Base-by-base conservation (phyloP, 2,329 filamentous ascomycete genomes). In the Simplicillium aogashimaense region DNA sequence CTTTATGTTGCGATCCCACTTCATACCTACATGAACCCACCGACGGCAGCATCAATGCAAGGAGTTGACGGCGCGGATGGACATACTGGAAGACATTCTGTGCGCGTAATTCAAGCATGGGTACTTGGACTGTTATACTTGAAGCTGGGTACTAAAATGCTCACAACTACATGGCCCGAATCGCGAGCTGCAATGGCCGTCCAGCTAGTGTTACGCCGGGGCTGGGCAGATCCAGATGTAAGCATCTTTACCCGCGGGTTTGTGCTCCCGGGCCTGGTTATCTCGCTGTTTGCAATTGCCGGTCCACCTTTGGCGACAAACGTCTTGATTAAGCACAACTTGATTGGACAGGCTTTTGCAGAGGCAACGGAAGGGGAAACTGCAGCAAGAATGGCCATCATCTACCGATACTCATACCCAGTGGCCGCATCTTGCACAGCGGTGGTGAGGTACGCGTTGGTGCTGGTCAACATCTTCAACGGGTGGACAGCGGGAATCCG, bases 41-140 rank as follows among this genome's bases (percentile, higher is more conserved):
- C 58, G 4, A 55, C 53, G 8, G 53, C 46, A 35, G 57, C 44
- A 32, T 58, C 41, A 36, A 54, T 45, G 30, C 54, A 52, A 47
- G 53, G 55, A 39, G 30, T 43, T 41, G 17, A 50, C 50, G 42
- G 51, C 35, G 47, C 51, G 16, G 48, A 41, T 4, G 43, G 50
- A 5, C 49, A 52, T 37, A 51, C 48, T 7, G 57, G 57, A 12
- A 56, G 58, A 3, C 86, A 94, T 54, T 85, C 81, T 7, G 77
- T 97, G 33, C 83, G 94, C 46, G 72, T 97, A 45, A 81, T 97
- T 33, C 90, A 97, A 56, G 82, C 89, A 43, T 98, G 90, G 88
- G 94, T 89, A 0, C 69, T 98, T 1, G 92, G 92, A 4, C 74
- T 98, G 16, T 72, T 98, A 3, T 95, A 95, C 58, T 73, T 94